Base-by-base conservation (phyloP, 2,329 filamentous ascomycete genomes). In the Harringtonia aguacate region DNA sequence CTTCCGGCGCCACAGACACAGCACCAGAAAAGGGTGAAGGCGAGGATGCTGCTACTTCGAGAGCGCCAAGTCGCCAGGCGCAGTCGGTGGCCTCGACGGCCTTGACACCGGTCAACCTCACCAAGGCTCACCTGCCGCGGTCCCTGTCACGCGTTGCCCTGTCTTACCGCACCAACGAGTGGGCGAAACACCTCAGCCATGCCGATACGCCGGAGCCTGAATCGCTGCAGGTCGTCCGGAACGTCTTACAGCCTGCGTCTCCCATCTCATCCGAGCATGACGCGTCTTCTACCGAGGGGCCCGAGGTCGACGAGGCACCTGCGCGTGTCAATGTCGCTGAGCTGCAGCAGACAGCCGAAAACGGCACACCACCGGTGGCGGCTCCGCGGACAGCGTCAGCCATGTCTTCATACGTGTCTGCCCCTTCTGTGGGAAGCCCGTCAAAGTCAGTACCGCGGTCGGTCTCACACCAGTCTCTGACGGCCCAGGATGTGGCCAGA, bases 141-240 rank as follows among this genome's bases (percentile, higher is more conserved):
- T 77, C 78, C 13, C 62, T 88, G 29, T 92, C 88, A 1, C 81
- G 77, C 48, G 75, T 94, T 9, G 83, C 88, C 2, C 68, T 86
- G 58, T 85, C 84, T 0, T 94, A 92, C 57, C 78, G 90, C 46
- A 95, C 88, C 2, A 94, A 94, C 51, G 90, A 97, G 63, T 97
- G 90, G 90, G 87, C 88, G 0, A 95, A 95, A 60, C 87, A 95
- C 59, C 70, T 95, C 12, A 79, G 80, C 50, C 67, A 75, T 35
- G 88, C 90, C 8, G 89, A 95, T 15, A 65, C 68, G 6, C 87
- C 87, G 1, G 74, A 79, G 39, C 61, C 73, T 1, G 81, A 86
- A 8, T 73, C 78, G 2, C 59, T 84, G 13, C 67, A 73, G 21
- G 56, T 77, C 4, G 56, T 71, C 6, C 18, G 14, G 49, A 60